Evolutionary conservation across 202 grass and related monocot genomes (phyloP).

Genomic region (Bolboschoenoplectus hybrid): DNA sequence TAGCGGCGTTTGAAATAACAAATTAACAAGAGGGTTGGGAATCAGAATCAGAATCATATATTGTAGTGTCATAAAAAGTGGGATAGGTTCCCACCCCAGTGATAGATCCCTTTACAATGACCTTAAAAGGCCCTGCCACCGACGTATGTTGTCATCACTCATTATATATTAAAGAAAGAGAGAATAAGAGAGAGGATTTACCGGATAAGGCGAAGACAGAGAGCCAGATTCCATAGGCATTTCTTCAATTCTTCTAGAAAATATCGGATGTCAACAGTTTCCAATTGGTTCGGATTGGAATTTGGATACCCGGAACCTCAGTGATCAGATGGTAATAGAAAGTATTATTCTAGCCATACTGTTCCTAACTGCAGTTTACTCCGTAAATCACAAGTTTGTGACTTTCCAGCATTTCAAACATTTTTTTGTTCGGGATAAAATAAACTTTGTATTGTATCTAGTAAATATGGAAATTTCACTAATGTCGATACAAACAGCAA

Average conservation of each 20-base stretch:
- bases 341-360: background rate
- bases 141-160: background rate
- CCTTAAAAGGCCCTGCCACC: conserved; percentile 13
- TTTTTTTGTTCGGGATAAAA: background rate
- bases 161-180: background rate
- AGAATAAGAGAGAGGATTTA: background rate
- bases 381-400: background rate
- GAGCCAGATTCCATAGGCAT: conserved; percentile 11
- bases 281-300: background rate
- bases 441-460: conserved; percentile 14
- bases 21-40: conserved; percentile 16
- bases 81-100: background rate
- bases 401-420: conserved; percentile 4
- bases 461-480: conserved; percentile 4
- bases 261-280: background rate
- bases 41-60: conserved; percentile 20
- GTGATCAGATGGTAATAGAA: background rate
- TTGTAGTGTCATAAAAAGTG: conserved; percentile 34
- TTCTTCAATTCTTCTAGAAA: background rate
- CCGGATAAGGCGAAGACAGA: background rate
- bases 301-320: too few species aligned
- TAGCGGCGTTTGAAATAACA: conserved; percentile 14
- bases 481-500: conserved; percentile 32
- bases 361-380: background rate
- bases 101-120: conserved; percentile 20